Conservation (phyloP, 148 eudicot genomes). For the Silene latifolia region DNA sequence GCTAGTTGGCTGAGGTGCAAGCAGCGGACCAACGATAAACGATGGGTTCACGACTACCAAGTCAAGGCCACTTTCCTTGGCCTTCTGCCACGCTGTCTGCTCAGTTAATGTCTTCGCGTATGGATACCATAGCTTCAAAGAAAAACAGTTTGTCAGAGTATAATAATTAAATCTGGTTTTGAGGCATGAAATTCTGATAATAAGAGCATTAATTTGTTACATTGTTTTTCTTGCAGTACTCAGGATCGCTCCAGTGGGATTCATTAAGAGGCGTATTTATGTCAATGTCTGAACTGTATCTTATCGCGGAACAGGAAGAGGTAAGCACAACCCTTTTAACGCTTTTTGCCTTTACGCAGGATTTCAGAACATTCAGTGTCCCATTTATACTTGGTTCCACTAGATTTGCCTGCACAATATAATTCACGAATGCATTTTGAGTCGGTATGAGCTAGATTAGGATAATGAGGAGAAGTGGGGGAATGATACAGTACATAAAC, state of each 20-base stretch:
- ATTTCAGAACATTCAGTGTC: conserved; percentile 70
- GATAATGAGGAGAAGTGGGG: too few species aligned
- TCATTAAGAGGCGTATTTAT: conserved; percentile 65
- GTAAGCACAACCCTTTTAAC: conserved; percentile 78
- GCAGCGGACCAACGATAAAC: conserved; percentile 75
- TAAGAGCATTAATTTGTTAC: conserved; percentile 32
- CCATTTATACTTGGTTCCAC: conserved; percentile 79
- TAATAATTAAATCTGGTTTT: too few species aligned
- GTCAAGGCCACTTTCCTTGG: conserved; percentile 65
- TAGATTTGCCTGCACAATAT: conserved; percentile 55
- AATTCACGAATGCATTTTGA: too few species aligned
- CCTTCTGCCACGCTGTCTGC: conserved; percentile 75
- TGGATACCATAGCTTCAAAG: conserved; percentile 71
- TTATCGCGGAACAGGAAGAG: conserved; percentile 87
- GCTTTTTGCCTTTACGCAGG: conserved; percentile 62
- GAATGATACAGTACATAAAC: conserved; percentile 41
- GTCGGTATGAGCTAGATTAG: too few species aligned
- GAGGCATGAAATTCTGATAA: too few species aligned
- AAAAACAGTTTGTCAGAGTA: not conserved
- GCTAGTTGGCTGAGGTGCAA: conserved; percentile 86
- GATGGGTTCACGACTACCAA: conserved; percentile 91
- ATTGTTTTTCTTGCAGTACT: conserved; percentile 66
- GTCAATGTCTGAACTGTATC: conserved; percentile 62
- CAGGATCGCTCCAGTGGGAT: conserved; percentile 89
- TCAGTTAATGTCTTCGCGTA: conserved; percentile 88